Base-by-base conservation (phyloP, 2,329 filamentous ascomycete genomes). In the Phialophora verrucosa region DNA sequence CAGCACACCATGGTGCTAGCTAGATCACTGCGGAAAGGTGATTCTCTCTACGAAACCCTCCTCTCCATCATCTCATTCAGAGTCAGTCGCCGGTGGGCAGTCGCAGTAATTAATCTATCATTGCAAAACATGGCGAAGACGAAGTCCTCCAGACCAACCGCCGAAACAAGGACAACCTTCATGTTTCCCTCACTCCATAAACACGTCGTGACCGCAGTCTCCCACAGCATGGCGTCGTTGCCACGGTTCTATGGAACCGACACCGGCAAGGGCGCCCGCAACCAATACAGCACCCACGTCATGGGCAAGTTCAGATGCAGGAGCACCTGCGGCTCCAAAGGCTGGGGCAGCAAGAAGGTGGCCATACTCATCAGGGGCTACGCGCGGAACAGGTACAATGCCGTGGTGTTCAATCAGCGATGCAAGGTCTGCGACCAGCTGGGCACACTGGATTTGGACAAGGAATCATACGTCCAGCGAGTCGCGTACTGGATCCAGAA, bases 351-450 rank as follows among this genome's bases (percentile, higher is more conserved):
- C 75, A 79, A 76, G 65, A 74, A 67, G 68, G 77, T 82, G 62
- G 76, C 80, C 23, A 79, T 81, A 49, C 80, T 76, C 0, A 81
- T 83, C 51, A 76, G 79, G 25, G 73, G 79, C 71, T 82, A 81
- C 70, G 51, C 68, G 3, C 71, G 63, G 17, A 12, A 70, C 44
- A 70, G 70, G 73, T 83, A 83, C 68, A 83, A 82, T 69, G 80
- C 78, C 53, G 72, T 77, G 64, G 79, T 83, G 51, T 83, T 82
- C 69, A 73, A 79, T 68, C 79, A 82, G 71, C 75, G 76, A 7
- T 82, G 79, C 70, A 76, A 75, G 61, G 17, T 12, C 14, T 82
- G 79, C 70, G 69, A 76, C 11, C 31, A 17, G n/a, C 70, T 80
- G 0, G 75, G 77, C 60, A 67, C 74, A 51, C 78, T 78, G 20